Conservation (phyloP, 495 filamentous ascomycete genomes). For the Lasiosphaeria hispida region DNA sequence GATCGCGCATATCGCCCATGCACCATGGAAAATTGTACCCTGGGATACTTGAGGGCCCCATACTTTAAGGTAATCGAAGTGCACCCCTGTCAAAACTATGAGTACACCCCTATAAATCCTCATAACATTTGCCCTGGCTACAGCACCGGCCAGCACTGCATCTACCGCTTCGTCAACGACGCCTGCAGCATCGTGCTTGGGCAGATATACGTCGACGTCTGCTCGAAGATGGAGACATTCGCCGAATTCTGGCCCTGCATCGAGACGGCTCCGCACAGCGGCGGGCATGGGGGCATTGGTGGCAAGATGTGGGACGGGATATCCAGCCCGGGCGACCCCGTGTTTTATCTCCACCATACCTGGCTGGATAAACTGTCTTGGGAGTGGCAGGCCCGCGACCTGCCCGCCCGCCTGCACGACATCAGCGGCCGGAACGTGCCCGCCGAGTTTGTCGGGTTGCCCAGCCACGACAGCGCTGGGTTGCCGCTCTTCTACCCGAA, state of each 20-base stretch:
- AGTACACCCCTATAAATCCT: no score
- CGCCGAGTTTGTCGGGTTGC: not conserved
- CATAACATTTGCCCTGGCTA: constrained; percentile 34
- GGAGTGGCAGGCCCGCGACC: constrained; percentile 45
- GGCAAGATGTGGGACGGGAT: constrained; percentile 31
- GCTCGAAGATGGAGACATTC: constrained; percentile 1
- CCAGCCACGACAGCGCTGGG: not conserved
- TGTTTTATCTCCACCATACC: constrained; percentile 53
- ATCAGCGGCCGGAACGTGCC: constrained; percentile 30
- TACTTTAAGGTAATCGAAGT: no score
- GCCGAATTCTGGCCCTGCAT: constrained; percentile 17
- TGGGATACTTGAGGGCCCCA: no score
- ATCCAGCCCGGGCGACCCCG: constrained; percentile 42
- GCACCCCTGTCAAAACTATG: no score
- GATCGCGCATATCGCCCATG: no score
- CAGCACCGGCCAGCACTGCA: constrained; percentile 32
- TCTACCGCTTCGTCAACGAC: constrained; percentile 33
- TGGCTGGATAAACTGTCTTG: constrained; percentile 52
- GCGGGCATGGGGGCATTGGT: constrained; percentile 20
- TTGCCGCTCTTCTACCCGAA: constrained; percentile 1
- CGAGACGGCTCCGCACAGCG: constrained; percentile 18
- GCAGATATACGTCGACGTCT: constrained; percentile 13
- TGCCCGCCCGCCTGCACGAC: constrained; percentile 25
- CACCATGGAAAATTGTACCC: no score
- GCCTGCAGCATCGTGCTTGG: not conserved